phyloP scores from a whole-genome alignment of 176 grass and related monocot species.

The Chloris gayana region DNA sequence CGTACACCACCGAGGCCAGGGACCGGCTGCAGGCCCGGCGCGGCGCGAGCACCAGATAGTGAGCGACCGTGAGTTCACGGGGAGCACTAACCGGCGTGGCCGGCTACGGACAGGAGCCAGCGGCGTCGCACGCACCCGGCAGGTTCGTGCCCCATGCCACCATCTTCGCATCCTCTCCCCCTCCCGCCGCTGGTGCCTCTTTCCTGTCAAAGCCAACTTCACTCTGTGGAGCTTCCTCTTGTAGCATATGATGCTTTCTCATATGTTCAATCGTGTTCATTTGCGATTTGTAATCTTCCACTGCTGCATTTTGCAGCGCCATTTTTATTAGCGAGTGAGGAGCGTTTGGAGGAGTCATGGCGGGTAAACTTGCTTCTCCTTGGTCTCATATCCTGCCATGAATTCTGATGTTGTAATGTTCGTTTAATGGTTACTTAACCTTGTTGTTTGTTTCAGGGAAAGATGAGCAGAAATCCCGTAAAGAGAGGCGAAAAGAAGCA shows the following conservation, averaged over 20 bases:
- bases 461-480: conserved; percentile 40
- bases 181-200: too few relatives aligned
- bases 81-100: too few relatives aligned
- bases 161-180: too few relatives aligned
- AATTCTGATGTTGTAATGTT: neutral
- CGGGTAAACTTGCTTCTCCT: conserved; percentile 12
- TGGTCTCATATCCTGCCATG: neutral
- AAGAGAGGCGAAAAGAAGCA: conserved; percentile 59
- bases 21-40: too few relatives aligned
- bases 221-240: too few relatives aligned
- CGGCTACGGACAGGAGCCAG: neutral
- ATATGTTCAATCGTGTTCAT: neutral
- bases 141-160: neutral
- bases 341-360: conserved; percentile 4
- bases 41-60: too few relatives aligned
- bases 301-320: neutral
- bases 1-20: too few relatives aligned
- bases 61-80: too few relatives aligned
- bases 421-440: neutral
- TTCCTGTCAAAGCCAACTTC: too few relatives aligned
- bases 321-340: neutral
- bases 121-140: neutral
- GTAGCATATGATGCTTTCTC: neutral
- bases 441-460: conserved; percentile 26
- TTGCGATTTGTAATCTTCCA: neutral